Evolutionary conservation across 83 land plant species (phyloP).

Genomic region (Diphasiastrum complanatum): DNA sequence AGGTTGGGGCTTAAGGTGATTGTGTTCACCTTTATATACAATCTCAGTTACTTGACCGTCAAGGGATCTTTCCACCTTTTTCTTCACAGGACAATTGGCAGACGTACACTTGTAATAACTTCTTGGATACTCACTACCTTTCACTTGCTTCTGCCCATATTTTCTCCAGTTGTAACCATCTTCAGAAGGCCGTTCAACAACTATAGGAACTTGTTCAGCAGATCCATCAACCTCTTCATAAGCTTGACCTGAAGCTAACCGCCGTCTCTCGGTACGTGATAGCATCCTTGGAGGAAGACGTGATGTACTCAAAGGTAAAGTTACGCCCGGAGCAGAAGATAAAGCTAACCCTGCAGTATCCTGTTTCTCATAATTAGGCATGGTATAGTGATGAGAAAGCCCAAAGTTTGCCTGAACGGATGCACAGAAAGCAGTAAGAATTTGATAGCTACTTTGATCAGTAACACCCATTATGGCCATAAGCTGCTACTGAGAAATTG

Average conservation of each 20-base stretch:
- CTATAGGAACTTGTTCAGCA: neutral
- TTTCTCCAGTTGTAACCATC: conserved; percentile 96
- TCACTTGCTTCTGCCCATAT: conserved; percentile 94
- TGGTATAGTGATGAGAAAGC: conserved; percentile 24
- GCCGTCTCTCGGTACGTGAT: neutral
- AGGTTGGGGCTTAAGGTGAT: conserved; percentile 58
- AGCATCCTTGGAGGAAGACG: conserved; percentile 5
- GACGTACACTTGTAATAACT: conserved; percentile 88
- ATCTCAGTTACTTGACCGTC: conserved; percentile 92
- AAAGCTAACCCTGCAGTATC: too few species aligned
- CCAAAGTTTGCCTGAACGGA: conserved; percentile 30
- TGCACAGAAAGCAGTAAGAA: too few species aligned
- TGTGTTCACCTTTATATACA: conserved; percentile 84
- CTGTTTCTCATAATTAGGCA: conserved; percentile 8
- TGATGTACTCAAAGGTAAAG: conserved; percentile 11
- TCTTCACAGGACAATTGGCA: conserved; percentile 74
- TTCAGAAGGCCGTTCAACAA: conserved; percentile 63
- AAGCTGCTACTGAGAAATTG: too few species aligned
- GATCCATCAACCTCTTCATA: neutral
- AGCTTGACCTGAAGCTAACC: neutral
- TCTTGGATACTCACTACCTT: conserved; percentile 86
- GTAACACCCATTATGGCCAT: too few species aligned
- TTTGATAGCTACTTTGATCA: too few species aligned
- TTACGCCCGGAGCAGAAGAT: too few species aligned
- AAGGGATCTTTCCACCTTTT: conserved; percentile 76